Percentiles rank a stretch among this genome's conserved stretches.
These are phyloP conservation scores for Lolium rigidum DNA, from an alignment of 176 grass and related monocot genomes.

Conservation along the genomic window DNA sequence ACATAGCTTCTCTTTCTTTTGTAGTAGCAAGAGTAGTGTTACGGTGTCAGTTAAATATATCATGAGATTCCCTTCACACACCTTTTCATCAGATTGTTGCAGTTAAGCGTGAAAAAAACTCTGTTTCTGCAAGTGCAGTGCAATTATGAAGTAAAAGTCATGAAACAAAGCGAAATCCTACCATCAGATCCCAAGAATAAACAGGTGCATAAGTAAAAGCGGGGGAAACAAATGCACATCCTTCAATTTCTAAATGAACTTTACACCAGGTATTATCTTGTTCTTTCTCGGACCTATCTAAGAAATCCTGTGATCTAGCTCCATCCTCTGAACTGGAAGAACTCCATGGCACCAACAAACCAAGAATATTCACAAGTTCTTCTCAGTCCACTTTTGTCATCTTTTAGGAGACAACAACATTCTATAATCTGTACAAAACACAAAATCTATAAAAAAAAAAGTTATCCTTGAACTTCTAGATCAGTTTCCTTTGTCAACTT, in stretches of 20 bases:
- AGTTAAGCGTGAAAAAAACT: not conserved
- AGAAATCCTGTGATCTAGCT: conserved; percentile 37
- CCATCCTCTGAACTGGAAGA: conserved; percentile 42
- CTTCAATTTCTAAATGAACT: conserved; percentile 48
- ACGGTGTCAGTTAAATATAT: not conserved
- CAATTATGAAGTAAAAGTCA: conserved; percentile 1
- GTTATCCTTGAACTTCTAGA: conserved; percentile 47
- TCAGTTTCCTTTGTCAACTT: conserved; percentile 57
- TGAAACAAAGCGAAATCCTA: conserved; percentile 35
- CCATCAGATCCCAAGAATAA: conserved; percentile 27
- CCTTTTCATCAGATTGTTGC: not conserved
- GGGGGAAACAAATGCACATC: not conserved
- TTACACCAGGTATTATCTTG: conserved; percentile 45
- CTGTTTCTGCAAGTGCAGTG: not conserved
- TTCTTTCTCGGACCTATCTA: conserved; percentile 36
- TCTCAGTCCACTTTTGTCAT: conserved; percentile 28
- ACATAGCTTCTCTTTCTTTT: not conserved
- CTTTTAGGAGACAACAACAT: conserved; percentile 47
- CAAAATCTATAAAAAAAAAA: conserved; percentile 52
- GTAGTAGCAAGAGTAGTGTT: not conserved
- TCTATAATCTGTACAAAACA: conserved; percentile 59
- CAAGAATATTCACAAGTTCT: conserved; percentile 28
- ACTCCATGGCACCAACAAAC: conserved; percentile 36
- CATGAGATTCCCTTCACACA: too few relatives aligned
- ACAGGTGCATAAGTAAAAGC: not conserved